These are phyloP conservation scores for Alternaria brassicae DNA, from an alignment of 2,329 filamentous ascomycete genomes.

Conservation along the genomic window DNA sequence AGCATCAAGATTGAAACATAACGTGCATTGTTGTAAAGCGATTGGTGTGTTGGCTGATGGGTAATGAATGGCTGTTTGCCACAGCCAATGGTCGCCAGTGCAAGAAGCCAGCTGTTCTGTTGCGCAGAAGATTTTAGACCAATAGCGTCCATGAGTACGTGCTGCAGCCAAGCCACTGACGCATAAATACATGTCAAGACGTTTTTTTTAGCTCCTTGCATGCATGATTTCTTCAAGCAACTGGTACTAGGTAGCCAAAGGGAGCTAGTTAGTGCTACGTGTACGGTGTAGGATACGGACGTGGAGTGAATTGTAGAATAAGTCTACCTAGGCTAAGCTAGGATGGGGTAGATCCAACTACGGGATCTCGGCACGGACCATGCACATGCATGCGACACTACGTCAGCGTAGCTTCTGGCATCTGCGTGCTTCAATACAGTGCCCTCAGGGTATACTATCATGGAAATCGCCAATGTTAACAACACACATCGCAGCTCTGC, in stretches of 20 bases:
- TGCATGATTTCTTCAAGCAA: not conserved
- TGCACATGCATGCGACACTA: too few species aligned
- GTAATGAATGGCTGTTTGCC: not conserved
- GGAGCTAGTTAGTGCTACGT: too few species aligned
- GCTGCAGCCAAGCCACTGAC: not conserved
- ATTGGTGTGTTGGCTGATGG: not conserved
- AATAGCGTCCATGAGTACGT: not conserved
- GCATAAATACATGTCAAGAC: not conserved
- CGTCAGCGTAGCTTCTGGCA: too few species aligned
- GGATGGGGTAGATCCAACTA: too few species aligned
- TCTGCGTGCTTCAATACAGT: not conserved
- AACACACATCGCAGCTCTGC: not conserved
- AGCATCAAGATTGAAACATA: not conserved
- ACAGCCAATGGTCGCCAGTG: constrained; percentile 1
- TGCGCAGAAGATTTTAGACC: not conserved
- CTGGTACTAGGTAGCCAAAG: not conserved
- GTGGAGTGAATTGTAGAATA: too few species aligned
- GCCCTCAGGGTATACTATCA: not conserved
- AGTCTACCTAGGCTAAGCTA: too few species aligned
- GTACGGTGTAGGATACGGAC: too few species aligned
- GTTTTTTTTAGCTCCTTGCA: not conserved
- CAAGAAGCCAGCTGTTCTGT: not conserved
- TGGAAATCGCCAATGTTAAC: constrained; percentile 9
- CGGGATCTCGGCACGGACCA: too few species aligned
- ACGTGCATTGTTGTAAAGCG: not conserved